Percentiles rank a stretch among this genome's conserved stretches.
Evolutionary conservation across 169 alveolate species (phyloP).

Genomic region (Perkinsus olseni): DNA sequence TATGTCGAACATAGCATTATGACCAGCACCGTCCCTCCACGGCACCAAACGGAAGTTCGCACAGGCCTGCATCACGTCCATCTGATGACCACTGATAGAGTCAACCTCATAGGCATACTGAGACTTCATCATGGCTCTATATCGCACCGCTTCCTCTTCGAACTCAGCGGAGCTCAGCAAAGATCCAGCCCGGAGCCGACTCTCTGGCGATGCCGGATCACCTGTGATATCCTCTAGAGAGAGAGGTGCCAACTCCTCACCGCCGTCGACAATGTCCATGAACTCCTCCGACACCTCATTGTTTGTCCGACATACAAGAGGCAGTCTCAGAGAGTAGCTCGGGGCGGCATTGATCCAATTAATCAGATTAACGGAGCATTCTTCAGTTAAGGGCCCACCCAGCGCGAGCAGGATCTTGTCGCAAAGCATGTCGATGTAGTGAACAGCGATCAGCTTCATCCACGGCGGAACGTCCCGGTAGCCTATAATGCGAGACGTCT

Average conservation of each 20-base stretch:
- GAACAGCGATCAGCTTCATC: neutral
- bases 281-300: neutral
- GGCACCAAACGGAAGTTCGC: slow-evolving; percentile 1
- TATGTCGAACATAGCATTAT: neutral
- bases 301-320: neutral
- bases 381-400: neutral
- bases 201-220: neutral
- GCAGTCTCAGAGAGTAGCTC: neutral
- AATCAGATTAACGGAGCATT: neutral
- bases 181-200: neutral
- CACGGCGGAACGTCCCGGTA: slow-evolving; percentile 7
- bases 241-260: neutral
- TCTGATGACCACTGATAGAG: neutral
- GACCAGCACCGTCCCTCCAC: neutral
- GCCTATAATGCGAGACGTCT: neutral
- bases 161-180: neutral
- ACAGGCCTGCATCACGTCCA: neutral
- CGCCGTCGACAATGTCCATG: neutral
- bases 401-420: neutral
- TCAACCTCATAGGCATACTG: neutral
- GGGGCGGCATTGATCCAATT: neutral
- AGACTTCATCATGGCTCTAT: neutral
- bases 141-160: neutral
- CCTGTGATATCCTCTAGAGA: neutral
- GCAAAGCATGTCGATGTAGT: neutral